Evolutionary conservation across 2,329 filamentous ascomycete species (phyloP).

Genomic region (Blastomyces parvus): DNA sequence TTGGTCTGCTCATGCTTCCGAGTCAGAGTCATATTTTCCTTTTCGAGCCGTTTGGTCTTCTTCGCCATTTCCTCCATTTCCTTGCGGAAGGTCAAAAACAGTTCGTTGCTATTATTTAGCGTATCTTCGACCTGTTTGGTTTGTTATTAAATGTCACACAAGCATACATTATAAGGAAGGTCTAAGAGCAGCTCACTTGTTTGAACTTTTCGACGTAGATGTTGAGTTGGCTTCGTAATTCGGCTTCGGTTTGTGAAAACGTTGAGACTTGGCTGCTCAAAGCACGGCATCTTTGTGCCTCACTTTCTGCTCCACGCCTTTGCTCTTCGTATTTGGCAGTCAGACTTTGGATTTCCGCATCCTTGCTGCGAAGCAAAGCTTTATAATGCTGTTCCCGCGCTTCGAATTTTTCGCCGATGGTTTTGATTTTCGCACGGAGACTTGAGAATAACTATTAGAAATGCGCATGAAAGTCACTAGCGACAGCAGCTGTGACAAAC

Average conservation of each 20-base stretch:
- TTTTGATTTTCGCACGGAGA: constrained; percentile 69
- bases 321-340: constrained; percentile 82
- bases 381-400: constrained; percentile 90
- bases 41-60: constrained; percentile 93
- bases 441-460: constrained; percentile 25
- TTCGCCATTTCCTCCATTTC: constrained; percentile 99
- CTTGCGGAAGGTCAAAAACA: constrained; percentile 93
- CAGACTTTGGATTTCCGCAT: constrained; percentile 88
- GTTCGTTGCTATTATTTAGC: constrained; percentile 93
- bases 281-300: constrained; percentile 69
- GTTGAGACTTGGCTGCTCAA: constrained; percentile 87
- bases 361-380: constrained; percentile 82
- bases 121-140: constrained; percentile 85
- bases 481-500: constrained; percentile 26
- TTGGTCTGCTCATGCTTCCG: constrained; percentile 90
- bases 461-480: constrained; percentile 4
- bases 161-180: neutral
- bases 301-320: constrained; percentile 75
- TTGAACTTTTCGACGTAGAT: constrained; percentile 99
- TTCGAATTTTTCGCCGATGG: constrained; percentile 93
- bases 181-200: constrained; percentile 57
- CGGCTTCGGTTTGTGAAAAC: constrained; percentile 91
- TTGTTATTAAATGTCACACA: constrained; percentile 15
- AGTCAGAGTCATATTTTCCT: constrained; percentile 85
- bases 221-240: constrained; percentile 88